These are phyloP conservation scores for Thermoascus crustaceus DNA, from an alignment of 2,329 filamentous ascomycete genomes.

Conservation along the genomic window DNA sequence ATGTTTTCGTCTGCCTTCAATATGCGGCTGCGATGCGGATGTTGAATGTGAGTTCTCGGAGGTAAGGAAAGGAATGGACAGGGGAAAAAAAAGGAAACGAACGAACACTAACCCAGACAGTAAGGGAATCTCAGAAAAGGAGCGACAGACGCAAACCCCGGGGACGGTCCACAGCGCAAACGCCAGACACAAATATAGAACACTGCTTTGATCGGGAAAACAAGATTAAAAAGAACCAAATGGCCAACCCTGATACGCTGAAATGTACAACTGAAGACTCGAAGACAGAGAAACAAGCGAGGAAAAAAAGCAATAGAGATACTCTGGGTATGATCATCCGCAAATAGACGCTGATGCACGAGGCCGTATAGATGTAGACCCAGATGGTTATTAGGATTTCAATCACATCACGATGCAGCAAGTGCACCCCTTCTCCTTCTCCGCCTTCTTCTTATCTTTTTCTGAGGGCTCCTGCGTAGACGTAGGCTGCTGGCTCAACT, in stretches of 20 bases:
- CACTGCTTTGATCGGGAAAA: background rate
- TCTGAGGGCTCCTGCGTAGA: constrained; percentile 49
- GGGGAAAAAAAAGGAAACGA: background rate
- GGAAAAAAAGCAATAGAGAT: constrained; percentile 9
- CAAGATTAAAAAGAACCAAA: constrained; percentile 11
- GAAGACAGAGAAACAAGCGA: constrained; percentile 6
- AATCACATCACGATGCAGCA: constrained; percentile 69
- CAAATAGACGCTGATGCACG: too few relatives aligned
- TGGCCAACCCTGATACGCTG: constrained; percentile 10
- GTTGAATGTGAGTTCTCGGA: too few relatives aligned
- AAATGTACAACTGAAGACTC: constrained; percentile 1
- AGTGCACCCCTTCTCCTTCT: constrained; percentile 54
- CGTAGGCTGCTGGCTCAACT: constrained; percentile 39
- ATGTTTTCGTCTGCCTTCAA: background rate
- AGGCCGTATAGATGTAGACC: background rate
- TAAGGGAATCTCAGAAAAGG: constrained; percentile 5
- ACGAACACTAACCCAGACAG: constrained; percentile 2
- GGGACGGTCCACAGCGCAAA: background rate
- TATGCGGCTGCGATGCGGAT: background rate
- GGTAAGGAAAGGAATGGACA: constrained; percentile 1
- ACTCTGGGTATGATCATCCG: background rate
- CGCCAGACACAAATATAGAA: background rate
- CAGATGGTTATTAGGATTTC: too few relatives aligned
- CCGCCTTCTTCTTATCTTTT: constrained; percentile 40
- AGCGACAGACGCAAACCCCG: constrained; percentile 4